Evolutionary conservation across 169 alveolate species (phyloP).

Genomic region (Plasmodium gaboni): DNA sequence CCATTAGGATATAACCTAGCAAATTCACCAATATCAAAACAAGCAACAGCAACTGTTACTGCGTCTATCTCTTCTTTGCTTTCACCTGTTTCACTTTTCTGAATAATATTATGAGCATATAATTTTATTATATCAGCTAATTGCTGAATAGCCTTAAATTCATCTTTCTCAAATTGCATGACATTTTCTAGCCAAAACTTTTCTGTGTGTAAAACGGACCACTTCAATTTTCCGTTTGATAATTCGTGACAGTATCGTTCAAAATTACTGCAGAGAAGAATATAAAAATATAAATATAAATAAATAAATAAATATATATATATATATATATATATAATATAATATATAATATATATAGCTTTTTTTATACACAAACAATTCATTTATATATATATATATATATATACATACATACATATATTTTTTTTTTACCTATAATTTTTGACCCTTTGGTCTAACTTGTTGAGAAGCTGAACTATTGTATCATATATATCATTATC

Average conservation of each 20-base stretch:
- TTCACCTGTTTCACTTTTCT: conserved; percentile 27
- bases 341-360: conserved; percentile 4
- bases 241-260: conserved; percentile 88
- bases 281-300: not conserved
- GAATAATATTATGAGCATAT: conserved; percentile 42
- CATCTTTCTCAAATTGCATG: conserved; percentile 87
- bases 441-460: conserved; percentile 83
- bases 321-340: not conserved
- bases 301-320: not conserved
- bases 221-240: conserved; percentile 84
- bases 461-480: conserved; percentile 84
- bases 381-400: not conserved
- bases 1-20: conserved; percentile 92
- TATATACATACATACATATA: not conserved
- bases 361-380: not conserved
- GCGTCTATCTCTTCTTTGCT: conserved; percentile 81
- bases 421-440: conserved; percentile 76
- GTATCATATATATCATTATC: conserved; percentile 89
- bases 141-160: conserved; percentile 86
- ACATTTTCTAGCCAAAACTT: conserved; percentile 88
- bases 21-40: conserved; percentile 93
- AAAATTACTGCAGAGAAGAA: conserved; percentile 77
- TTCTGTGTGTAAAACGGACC: conserved; percentile 90
- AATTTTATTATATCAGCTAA: conserved; percentile 85
- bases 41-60: conserved; percentile 89